Conservation (phyloP, 2,329 filamentous ascomycete genomes). For the Trichoderma pleuroti region DNA sequence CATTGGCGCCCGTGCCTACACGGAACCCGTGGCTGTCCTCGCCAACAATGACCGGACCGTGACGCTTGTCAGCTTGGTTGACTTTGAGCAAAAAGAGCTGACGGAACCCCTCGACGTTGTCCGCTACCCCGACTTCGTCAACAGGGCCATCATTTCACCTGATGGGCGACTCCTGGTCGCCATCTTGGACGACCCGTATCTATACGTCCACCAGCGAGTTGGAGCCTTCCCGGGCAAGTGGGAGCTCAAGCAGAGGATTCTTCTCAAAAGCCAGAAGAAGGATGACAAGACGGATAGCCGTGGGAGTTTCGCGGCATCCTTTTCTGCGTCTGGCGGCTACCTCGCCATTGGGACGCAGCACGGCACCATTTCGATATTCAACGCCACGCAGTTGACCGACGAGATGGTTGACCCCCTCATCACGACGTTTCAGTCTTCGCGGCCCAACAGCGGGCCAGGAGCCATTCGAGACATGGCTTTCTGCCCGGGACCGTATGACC, state of each 20-base stretch:
- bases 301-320: slow-evolving; percentile 75
- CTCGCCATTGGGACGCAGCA: slow-evolving; percentile 78
- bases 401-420: slow-evolving; percentile 59
- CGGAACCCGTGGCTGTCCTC: slow-evolving; percentile 62
- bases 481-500: slow-evolving; percentile 81
- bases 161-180: slow-evolving; percentile 77
- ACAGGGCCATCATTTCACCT: slow-evolving; percentile 89
- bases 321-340: slow-evolving; percentile 67
- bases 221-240: slow-evolving; percentile 40
- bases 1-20: slow-evolving; percentile 38
- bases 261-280: slow-evolving; percentile 56
- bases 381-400: slow-evolving; percentile 49
- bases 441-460: slow-evolving; percentile 66
- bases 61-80: slow-evolving; percentile 72
- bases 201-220: slow-evolving; percentile 73
- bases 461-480: slow-evolving; percentile 91
- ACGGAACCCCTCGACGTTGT: slow-evolving; percentile 64
- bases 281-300: slow-evolving; percentile 54
- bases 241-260: slow-evolving; percentile 49
- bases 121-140: slow-evolving; percentile 79
- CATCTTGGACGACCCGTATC: slow-evolving; percentile 80
- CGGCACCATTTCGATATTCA: slow-evolving; percentile 73
- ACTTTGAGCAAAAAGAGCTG: slow-evolving; percentile 45
- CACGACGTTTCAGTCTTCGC: slow-evolving; percentile 72
- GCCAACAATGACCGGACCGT: slow-evolving; percentile 92